Percentiles rank a stretch among this genome's conserved stretches.
Conservation (phyloP, 108 stramenopile species). For the Skeletonema menzelii region DNA sequence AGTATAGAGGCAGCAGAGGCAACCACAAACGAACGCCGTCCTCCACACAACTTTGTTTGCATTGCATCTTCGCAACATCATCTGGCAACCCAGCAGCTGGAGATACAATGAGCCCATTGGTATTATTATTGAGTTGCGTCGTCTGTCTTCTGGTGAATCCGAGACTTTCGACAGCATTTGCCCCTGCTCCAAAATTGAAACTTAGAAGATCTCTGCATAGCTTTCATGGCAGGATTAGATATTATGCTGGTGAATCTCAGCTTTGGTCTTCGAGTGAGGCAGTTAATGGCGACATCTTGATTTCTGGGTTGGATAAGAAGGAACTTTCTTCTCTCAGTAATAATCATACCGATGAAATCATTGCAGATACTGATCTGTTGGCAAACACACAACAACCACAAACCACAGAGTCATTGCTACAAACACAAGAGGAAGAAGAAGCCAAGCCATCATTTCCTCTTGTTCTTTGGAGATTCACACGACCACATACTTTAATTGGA, state of each 20-base stretch:
- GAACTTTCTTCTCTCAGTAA: not conserved
- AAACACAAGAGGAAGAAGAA: not conserved
- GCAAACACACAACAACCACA: slow-evolving; percentile 5
- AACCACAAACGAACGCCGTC: no score
- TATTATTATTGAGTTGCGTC: not conserved
- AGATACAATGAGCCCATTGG: not conserved
- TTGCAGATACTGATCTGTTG: not conserved
- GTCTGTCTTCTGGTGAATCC: not conserved
- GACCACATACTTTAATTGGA: slow-evolving; percentile 96
- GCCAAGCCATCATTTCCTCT: slow-evolving; percentile 52
- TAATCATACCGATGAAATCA: not conserved
- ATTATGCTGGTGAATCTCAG: slow-evolving; percentile 4
- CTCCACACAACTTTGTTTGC: no score
- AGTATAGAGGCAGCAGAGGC: no score
- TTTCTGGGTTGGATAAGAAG: not conserved
- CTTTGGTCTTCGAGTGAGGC: not conserved
- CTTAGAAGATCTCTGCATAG: no score
- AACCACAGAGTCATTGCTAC: not conserved
- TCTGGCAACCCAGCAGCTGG: not conserved
- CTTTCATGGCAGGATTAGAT: not conserved
- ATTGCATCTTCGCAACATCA: not conserved
- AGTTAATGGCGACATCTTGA: not conserved
- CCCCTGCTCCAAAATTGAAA: not conserved
- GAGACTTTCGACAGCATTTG: not conserved
- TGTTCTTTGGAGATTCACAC: slow-evolving; percentile 90